Conservation (phyloP, 805 yeast genomes). For the Ogataea glucozyma region DNA sequence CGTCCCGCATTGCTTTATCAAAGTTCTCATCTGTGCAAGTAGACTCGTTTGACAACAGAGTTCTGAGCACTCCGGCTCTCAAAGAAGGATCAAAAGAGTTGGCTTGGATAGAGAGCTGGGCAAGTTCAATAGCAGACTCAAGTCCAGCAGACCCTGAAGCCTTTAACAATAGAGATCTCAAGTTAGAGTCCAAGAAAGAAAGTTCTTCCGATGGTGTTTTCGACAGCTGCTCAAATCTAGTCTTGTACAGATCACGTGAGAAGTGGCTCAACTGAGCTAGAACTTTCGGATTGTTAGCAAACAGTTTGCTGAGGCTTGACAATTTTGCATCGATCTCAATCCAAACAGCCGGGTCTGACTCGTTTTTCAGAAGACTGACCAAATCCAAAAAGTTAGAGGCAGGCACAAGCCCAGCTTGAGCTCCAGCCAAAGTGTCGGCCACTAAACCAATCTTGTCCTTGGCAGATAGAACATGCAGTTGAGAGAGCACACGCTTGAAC, state of each 20-base stretch:
- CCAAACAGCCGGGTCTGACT: slow-evolving; percentile 54
- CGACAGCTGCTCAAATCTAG: slow-evolving; percentile 31
- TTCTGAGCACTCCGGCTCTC: slow-evolving; percentile 43
- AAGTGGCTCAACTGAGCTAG: slow-evolving; percentile 35
- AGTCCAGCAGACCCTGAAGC: slow-evolving; percentile 42
- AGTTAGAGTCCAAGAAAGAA: slow-evolving; percentile 29
- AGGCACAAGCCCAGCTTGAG: slow-evolving; percentile 45
- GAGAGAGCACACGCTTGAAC: slow-evolving; percentile 42
- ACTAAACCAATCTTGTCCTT: slow-evolving; percentile 55
- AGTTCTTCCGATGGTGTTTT: slow-evolving; percentile 15
- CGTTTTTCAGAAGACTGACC: slow-evolving; percentile 37
- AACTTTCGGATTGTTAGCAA: slow-evolving; percentile 37
- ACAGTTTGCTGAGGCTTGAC: slow-evolving; percentile 36
- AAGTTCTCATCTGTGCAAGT: slow-evolving; percentile 38
- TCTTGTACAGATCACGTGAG: slow-evolving; percentile 34
- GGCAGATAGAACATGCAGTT: slow-evolving; percentile 41
- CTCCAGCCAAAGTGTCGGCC: slow-evolving; percentile 52
- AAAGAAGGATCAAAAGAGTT: slow-evolving; percentile 40
- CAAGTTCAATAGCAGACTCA: slow-evolving; percentile 36
- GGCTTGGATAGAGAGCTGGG: slow-evolving; percentile 12
- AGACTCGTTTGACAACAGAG: slow-evolving; percentile 42
- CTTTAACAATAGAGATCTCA: slow-evolving; percentile 42
- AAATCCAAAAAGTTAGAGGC: slow-evolving; percentile 48
- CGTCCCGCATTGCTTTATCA: slow-evolving; percentile 47
- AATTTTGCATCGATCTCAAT: slow-evolving; percentile 48